Conservation (phyloP, 805 yeast species). For the Candida suzukii region DNA sequence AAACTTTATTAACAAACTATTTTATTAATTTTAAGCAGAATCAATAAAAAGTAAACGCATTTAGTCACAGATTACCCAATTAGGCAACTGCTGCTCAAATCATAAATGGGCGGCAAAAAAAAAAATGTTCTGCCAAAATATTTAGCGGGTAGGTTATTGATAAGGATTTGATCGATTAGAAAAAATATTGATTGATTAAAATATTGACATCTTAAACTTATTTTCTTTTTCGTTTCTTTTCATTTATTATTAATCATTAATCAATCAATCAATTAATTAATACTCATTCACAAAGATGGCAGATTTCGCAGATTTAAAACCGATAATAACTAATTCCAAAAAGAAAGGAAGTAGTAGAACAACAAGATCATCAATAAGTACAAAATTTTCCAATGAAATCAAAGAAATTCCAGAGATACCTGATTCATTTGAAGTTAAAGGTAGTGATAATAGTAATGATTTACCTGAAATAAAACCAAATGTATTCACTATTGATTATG, state of each 20-base stretch:
- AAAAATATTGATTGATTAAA: too few relatives aligned
- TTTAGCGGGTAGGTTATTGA: too few relatives aligned
- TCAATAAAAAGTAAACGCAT: too few relatives aligned
- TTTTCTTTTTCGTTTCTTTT: too few relatives aligned
- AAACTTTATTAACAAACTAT: too few relatives aligned
- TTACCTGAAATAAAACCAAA: not conserved
- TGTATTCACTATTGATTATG: conserved; percentile 4
- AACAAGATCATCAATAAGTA: conserved; percentile 3
- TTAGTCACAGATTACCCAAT: too few relatives aligned
- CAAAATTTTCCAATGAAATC: not conserved
- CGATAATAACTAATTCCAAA: conserved; percentile 10
- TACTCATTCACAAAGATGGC: conserved; percentile 6
- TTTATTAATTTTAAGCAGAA: not conserved
- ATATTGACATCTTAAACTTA: too few relatives aligned
- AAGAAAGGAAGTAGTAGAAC: conserved; percentile 8
- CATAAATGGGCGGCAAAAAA: too few relatives aligned
- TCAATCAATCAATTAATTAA: not conserved
- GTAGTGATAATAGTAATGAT: not conserved
- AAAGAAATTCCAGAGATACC: conserved; percentile 1
- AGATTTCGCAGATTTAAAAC: conserved; percentile 13
- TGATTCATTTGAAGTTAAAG: not conserved
- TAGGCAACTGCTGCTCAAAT: too few relatives aligned
- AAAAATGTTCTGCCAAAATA: not conserved
- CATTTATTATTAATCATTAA: not conserved
- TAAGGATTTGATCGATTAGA: too few relatives aligned